phyloP scores from a whole-genome alignment of 2,329 filamentous ascomycete species.

The Xylariaceae sp. region DNA sequence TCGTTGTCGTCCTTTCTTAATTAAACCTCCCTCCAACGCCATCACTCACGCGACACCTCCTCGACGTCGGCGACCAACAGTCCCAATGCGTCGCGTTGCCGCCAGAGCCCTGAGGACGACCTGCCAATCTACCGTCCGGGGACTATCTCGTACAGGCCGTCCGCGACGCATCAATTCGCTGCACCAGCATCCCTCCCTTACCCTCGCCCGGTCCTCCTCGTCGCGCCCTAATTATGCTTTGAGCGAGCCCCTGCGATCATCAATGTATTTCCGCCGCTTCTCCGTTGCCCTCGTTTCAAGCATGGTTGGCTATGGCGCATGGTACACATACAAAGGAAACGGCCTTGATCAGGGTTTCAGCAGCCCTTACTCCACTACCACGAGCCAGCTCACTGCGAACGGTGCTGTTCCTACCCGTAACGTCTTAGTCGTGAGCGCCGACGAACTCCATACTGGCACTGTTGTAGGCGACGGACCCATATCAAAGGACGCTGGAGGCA shows the following conservation, averaged over 20 bases:
- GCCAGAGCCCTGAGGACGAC: slow-evolving; percentile 65
- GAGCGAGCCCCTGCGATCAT: slow-evolving; percentile 55
- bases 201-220: slow-evolving; percentile 39
- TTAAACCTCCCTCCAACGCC: slow-evolving; percentile 1
- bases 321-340: slow-evolving; percentile 63
- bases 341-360: slow-evolving; percentile 34
- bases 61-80: slow-evolving; percentile 14
- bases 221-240: slow-evolving; percentile 35
- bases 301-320: slow-evolving; percentile 71
- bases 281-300: slow-evolving; percentile 64
- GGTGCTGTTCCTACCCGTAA: slow-evolving; percentile 52
- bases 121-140: slow-evolving; percentile 60
- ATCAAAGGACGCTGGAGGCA: slow-evolving; percentile 81
- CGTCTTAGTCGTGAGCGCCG: slow-evolving; percentile 83
- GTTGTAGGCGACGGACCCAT: slow-evolving; percentile 83
- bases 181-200: slow-evolving; percentile 18
- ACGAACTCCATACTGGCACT: slow-evolving; percentile 83
- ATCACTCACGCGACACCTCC: slow-evolving; percentile 13
- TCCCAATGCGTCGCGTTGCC: slow-evolving; percentile 67
- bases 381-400: slow-evolving; percentile 27
- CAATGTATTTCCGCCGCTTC: slow-evolving; percentile 71
- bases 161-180: slow-evolving; percentile 36
- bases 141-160: slow-evolving; percentile 49
- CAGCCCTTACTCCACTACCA: slow-evolving; percentile 39
- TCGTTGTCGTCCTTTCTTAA: neutral